Base-by-base conservation (phyloP, 805 yeast genomes). In the Starmerella khaoyaiensis region DNA sequence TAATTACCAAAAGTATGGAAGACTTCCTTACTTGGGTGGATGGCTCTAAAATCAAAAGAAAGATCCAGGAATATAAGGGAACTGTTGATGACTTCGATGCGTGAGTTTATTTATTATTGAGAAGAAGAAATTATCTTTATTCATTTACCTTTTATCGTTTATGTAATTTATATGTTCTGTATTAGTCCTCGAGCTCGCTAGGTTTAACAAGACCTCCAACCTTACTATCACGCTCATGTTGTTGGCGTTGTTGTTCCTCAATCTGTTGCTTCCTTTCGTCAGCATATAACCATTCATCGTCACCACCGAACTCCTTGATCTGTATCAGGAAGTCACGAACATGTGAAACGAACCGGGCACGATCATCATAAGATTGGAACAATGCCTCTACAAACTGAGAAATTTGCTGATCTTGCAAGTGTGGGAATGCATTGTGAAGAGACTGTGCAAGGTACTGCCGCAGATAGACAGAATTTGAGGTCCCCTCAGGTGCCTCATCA, bases 1-100 rank as follows among this genome's bases (percentile, higher is more conserved):
- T 93, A 51, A 90, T 90, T 4, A 87, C 96, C 2, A 71, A 95
- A 55, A 82, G 74, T 51, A 69, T 90, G 79, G 99, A 90, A 57
- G 99, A 90, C 58, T 90, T 83, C 58, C 68, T 90, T 50, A 90
- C 98, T 3, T 90, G 99, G 99, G 90, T 81, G n/a, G 96, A 90
- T 53, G 71, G 76, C 28, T 78, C 93, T 49, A 93, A 90, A 76
- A 86, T 93, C 60, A 86, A 80, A 67, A 71, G 79, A 53, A 83
- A 82, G 49, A 73, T 87, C 41, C 74, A 86, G 61, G 79, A 79
- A 62, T 90, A 79, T 65, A 79, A 81, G 61, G 86, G 87, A 35
- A 62, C 60, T 36, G 54, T 62, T 45, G 79, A 74, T 54, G 79
- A 74, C 52, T 74, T 64, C 53, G 76, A 72, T 41, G 59, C 16